phyloP scores from a whole-genome alignment of 2,329 filamentous ascomycete genomes.

The Talaromyces verruculosus region DNA sequence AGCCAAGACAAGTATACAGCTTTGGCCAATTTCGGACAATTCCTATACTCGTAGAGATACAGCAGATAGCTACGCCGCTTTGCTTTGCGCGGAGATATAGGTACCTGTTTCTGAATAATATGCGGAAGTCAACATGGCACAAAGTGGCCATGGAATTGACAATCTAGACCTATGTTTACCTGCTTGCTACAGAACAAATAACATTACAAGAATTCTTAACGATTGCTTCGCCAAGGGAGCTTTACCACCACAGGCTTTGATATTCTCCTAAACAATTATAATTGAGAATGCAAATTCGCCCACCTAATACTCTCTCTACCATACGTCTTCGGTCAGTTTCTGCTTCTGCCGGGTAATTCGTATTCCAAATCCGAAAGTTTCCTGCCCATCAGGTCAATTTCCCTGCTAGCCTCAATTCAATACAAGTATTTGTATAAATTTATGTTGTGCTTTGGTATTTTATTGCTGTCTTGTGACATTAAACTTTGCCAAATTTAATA shows the following conservation, averaged over 20 bases:
- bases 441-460: neutral
- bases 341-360: neutral
- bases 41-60: neutral
- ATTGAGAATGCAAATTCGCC: neutral
- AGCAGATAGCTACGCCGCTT: too few relatives aligned
- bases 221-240: neutral
- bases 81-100: too few relatives aligned
- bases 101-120: neutral
- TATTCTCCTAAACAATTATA: neutral
- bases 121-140: neutral
- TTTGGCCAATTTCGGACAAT: neutral
- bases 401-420: neutral
- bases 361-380: neutral
- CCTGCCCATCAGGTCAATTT: neutral
- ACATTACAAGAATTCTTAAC: neutral
- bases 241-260: neutral
- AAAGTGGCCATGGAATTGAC: neutral
- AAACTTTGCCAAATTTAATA: neutral
- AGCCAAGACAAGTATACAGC: neutral
- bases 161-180: neutral
- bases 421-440: neutral
- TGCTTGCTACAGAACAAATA: neutral
- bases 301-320: neutral
- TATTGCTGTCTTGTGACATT: neutral
- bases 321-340: neutral